A percentile compares a stretch with the other conserved stretches of the same genome.
phyloP scores from a whole-genome alignment of 140 eudicot species.

The Oenanthe javanica region DNA sequence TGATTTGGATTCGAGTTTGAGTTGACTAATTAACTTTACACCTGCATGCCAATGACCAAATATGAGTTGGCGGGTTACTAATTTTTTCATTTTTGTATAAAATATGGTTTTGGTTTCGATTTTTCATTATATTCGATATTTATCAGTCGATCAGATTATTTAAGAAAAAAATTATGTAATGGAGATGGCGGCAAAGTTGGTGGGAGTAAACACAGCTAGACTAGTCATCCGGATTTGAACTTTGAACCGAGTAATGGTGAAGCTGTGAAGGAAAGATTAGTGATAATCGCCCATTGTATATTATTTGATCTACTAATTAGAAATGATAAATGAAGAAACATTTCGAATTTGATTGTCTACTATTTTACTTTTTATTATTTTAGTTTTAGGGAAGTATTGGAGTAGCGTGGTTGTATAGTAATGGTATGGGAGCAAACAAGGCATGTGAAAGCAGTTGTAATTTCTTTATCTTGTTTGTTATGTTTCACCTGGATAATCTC shows the following conservation, averaged over 20 bases:
- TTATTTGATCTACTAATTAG: neutral
- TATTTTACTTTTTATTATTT: too few relatives aligned
- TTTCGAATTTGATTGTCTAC: neutral
- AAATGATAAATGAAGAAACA: neutral
- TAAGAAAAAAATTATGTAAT: neutral
- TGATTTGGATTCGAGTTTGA: neutral
- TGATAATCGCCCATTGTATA: neutral
- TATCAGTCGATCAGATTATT: neutral
- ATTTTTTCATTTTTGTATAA: neutral
- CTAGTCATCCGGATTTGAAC: too few relatives aligned
- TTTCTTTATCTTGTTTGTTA: constrained; percentile 1
- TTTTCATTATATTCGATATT: neutral
- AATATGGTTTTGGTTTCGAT: neutral
- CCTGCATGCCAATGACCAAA: neutral
- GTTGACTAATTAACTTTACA: constrained; percentile 6
- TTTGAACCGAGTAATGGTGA: neutral
- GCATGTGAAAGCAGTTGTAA: too few relatives aligned
- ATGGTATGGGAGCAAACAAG: too few relatives aligned
- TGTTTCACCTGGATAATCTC: constrained; percentile 7
- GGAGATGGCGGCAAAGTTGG: neutral
- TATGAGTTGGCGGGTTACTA: constrained; percentile 1
- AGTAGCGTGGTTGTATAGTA: neutral
- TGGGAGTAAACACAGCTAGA: too few relatives aligned
- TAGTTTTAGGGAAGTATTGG: neutral
- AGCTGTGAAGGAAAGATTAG: neutral